A percentile compares a stretch with the other conserved stretches of the same genome.
Conservation (phyloP, 352 stramenopile genomes). For the Globisporangium emineosum region DNA sequence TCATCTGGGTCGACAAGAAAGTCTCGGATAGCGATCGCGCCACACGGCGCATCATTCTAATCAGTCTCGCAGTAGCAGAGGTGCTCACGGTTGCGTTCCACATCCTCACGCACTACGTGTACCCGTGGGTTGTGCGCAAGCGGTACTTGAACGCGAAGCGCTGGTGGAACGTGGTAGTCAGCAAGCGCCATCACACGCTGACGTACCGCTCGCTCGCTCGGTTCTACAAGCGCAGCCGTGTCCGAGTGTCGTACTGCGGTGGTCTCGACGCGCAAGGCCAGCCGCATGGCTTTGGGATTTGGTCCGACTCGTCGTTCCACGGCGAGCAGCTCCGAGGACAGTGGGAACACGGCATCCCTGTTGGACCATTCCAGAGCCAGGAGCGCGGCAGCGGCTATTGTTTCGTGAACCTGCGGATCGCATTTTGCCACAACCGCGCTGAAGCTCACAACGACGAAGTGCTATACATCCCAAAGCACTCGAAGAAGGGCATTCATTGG, state of each 20-base stretch:
- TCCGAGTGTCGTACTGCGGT: conserved; percentile 48
- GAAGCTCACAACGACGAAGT: conserved; percentile 16
- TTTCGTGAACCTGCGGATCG: conserved; percentile 55
- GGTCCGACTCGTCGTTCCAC: conserved; percentile 59
- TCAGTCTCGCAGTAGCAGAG: conserved; percentile 36
- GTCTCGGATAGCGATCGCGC: conserved; percentile 27
- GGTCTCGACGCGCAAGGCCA: conserved; percentile 35
- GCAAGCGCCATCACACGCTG: conserved; percentile 19
- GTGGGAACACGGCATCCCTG: conserved; percentile 55
- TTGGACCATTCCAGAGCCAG: conserved; percentile 55
- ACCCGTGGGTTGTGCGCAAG: conserved; percentile 43
- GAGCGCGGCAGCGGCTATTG: conserved; percentile 59
- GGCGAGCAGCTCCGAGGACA: conserved; percentile 54
- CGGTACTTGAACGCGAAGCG: conserved; percentile 26
- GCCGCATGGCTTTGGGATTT: conserved; percentile 58
- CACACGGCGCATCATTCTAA: conserved; percentile 23
- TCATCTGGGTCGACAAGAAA: conserved; percentile 26
- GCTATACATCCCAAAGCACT: conserved; percentile 20
- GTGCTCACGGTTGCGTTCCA: conserved; percentile 40
- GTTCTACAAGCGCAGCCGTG: conserved; percentile 27
- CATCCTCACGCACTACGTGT: conserved; percentile 44
- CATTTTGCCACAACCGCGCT: conserved; percentile 38
- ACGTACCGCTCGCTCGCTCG: conserved; percentile 27
- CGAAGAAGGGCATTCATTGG: conserved; percentile 22
- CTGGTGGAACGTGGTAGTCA: conserved; percentile 40